Evolutionary conservation across 257 asterid genomes (phyloP), one percentile per base, ranked within the genome.

Genomic region (Capsicum chinense): DNA sequence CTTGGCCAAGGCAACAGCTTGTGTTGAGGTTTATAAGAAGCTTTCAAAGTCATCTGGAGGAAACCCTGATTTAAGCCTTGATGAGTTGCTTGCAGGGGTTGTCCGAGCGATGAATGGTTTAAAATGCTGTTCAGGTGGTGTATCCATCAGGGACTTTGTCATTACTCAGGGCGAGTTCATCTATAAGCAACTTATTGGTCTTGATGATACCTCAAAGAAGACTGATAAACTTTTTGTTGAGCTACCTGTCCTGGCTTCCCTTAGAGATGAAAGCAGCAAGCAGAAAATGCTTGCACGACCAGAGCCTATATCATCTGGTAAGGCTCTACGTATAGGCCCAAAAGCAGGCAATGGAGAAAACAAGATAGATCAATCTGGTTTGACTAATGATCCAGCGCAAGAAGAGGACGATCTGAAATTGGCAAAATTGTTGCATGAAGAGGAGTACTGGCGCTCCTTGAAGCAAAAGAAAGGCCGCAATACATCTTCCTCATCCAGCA

Each of bases 41-140:
- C 85, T 96, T 87, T 89, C 98, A 42, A 92, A 90, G 87, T 80
- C 93, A 82, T 88, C 92, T 63, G 97, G 95, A 60, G 93, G 95
- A 60, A 86, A 93, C 81, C 89, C 92, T 66, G 89, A 88, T 67
- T 68, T 87, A 85, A 83, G 93, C 90, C 93, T 94, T 84, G 98
- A 96, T 78, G 98, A 93, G 90, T 89, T 96, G 92, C 93, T 96
- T 89, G 98, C 97, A 60, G 95, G 95, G 54, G 92, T 93, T 87
- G 95, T 91, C 56, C 98, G 99, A 63, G 89, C 94, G n/a, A 90
- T 94, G 94, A 91, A 90, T 83, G 92, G 93, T 69, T 86, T 91
- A 91, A 93, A 93, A 88, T 92, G 92, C 87, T 94, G 94, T 87
- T 88, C 97, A 80, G 71, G 88, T 59, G 97, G 94, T 88, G 88